Base-by-base conservation (phyloP, 176 grass and related monocot species). In the Stipa capillata region DNA sequence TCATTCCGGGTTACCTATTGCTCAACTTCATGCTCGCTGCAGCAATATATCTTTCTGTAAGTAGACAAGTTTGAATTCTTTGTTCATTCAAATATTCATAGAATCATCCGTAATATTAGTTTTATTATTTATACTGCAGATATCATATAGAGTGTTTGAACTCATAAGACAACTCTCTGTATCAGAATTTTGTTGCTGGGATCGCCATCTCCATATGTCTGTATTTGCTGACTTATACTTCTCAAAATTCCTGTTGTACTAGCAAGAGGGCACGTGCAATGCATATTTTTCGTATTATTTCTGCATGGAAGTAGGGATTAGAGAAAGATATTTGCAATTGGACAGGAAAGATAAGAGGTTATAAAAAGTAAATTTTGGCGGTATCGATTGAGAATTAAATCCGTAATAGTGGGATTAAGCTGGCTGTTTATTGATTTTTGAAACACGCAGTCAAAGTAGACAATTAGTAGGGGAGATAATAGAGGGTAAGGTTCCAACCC, bases 11-110 rank as follows among this genome's bases (percentile, higher is more conserved):
- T 44, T 94, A 94, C 57, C 88, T 88, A 34, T 53, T 90, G 79
- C 91, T 94, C 60, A 94, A 94, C 65, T 94, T 88, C 80, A 85
- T 94, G 88, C 85, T 94, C 54, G 75, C 83, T 67, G 81, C 91
- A 27, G 37, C 82, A 34, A 81, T 90, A 65, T 94, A 88, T 82
- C 31, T 90, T 50, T 49, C 86, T 67, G 91, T 94, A 90, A 88
- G 91, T 86, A 33, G 24, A 70, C 54, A 73, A 12, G 29, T 25
- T 36, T 21, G 14, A 74, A 49, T 72, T 79, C 28, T 41, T 71
- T n/a, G n/a, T n/a, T n/a, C n/a, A 58, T 41, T 67, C 21, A 45
- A 18, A 69, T 29, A 23, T 66, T 52, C 29, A 60, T 27, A 72
- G 16, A 62, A 31, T 63, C 20, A 51, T 56, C 21, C 27, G 23